Evolutionary conservation across 305 asterid species (phyloP), one percentile per base, ranked within the genome.

Genomic region (Ilex paraguariensis): DNA sequence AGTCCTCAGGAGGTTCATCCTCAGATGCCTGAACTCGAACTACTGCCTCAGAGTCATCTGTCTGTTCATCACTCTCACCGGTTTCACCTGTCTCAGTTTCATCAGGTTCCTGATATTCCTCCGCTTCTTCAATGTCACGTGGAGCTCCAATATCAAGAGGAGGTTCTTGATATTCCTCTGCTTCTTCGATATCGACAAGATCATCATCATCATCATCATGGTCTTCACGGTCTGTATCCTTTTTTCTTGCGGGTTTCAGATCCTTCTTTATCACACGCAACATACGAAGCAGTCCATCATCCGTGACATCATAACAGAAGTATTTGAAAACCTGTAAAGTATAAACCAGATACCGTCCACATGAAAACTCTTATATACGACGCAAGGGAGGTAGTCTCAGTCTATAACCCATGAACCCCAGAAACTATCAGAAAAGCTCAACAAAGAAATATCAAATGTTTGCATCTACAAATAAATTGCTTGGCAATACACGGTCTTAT

Each of bases 231-330:
- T 79, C 93, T 9, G 75, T 58, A 54, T 86, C 90, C 64, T 78
- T 86, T 76, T 78, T 96, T 65, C 99, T 82, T 36, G 95, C 87
- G 49, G 96, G 99, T 81, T 87, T 93, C 62, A 93, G 79, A 79
- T 90, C 96, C 65, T 90, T 90, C 67, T 84, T 93, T 36, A 93
- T 82, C 70, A 93, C 95, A 66, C 95, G 74, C 80, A 93, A 58
- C 97, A 93, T 93, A 61, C 92, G 82, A 62, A 76, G 75, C 68
- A 93, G 73, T 40, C 95, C 99, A 71, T 87, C 96, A 30, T 90
- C 96, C 0, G 99, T 87, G 62, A 84, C 68, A 56, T 76, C 90
- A 59, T 57, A 53, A 70, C 95, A 84, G 66, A 83, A 90, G 66
- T 67, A 82, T 76, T 87, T 93, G 87, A 90, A 93, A 76, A 84